Percentiles rank a stretch among this genome's conserved stretches.
Evolutionary conservation across 768 basidiomycete genomes (phyloP).

Genomic region (Tubosaeta brunneosetosa): DNA sequence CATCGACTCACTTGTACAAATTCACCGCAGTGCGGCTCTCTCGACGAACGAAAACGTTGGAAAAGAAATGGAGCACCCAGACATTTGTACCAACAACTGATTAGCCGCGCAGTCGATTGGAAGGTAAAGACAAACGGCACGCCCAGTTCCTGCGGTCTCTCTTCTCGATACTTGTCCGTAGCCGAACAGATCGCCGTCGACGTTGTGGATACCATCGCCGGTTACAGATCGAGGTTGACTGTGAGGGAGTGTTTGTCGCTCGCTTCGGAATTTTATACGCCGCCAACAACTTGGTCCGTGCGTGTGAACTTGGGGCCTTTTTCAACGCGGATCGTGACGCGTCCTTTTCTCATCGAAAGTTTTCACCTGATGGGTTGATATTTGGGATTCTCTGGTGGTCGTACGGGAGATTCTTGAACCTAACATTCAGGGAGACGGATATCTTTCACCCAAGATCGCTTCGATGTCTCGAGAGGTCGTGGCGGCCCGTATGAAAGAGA

Average conservation of each 20-base stretch:
- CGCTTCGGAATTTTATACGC: constrained; percentile 27
- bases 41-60: background rate
- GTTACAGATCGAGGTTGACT: constrained; percentile 41
- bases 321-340: background rate
- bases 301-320: constrained; percentile 29
- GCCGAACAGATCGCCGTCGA: constrained; percentile 22
- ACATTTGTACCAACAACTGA: constrained; percentile 56
- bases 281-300: constrained; percentile 45
- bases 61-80: background rate
- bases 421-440: constrained; percentile 52
- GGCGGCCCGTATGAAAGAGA: constrained; percentile 66
- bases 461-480: constrained; percentile 40
- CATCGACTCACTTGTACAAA: background rate
- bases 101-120: constrained; percentile 58
- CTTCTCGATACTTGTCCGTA: constrained; percentile 42
- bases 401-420: constrained; percentile 53
- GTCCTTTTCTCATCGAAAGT: constrained; percentile 49
- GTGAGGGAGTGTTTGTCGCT: constrained; percentile 21
- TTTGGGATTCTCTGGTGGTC: constrained; percentile 51
- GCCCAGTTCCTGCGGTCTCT: constrained; percentile 58
- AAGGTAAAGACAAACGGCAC: constrained; percentile 52
- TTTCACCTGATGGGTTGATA: constrained; percentile 69
- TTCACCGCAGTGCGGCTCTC: background rate
- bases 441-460: constrained; percentile 67
- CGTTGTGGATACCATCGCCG: constrained; percentile 25